phyloP scores from a whole-genome alignment of 2,329 filamentous ascomycete species.

The Hypocreales sp. region DNA sequence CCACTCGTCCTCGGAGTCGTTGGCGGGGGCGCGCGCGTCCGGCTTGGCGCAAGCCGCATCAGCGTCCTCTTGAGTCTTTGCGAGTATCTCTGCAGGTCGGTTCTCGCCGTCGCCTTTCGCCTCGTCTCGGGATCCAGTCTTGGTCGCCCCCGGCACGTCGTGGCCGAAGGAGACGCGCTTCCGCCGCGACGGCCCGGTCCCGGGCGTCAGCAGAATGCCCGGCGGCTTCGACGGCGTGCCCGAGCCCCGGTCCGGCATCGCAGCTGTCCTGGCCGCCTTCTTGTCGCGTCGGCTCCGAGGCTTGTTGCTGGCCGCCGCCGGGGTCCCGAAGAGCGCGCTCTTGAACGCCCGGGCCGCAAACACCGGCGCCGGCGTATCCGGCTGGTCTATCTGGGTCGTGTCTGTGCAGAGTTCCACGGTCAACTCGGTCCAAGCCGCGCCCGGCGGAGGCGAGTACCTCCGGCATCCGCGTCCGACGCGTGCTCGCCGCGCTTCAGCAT shows the following conservation, averaged over 20 bases:
- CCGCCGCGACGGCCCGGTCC: constrained; percentile 41
- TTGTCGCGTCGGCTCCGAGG: constrained; percentile 10
- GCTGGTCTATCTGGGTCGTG: constrained; percentile 35
- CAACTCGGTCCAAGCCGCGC: too few relatives aligned
- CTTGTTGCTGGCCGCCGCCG: constrained; percentile 23
- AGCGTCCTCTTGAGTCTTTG: not conserved
- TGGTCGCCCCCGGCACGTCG: constrained; percentile 32
- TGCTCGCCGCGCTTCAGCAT: constrained; percentile 32
- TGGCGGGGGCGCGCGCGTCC: too few relatives aligned
- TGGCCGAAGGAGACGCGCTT: constrained; percentile 52
- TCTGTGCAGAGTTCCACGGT: constrained; percentile 13
- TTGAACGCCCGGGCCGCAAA: constrained; percentile 52
- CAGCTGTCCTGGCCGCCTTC: constrained; percentile 6
- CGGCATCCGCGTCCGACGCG: constrained; percentile 17
- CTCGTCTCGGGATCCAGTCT: constrained; percentile 29
- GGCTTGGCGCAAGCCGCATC: too few relatives aligned
- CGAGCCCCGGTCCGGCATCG: constrained; percentile 11
- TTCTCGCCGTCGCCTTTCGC: constrained; percentile 11
- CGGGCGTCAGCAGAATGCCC: constrained; percentile 49
- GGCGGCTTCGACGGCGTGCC: constrained; percentile 33
- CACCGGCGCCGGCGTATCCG: constrained; percentile 50
- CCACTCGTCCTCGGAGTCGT: constrained; percentile 30
- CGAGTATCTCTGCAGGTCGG: too few relatives aligned
- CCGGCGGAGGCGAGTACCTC: constrained; percentile 7
- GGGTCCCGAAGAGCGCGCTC: constrained; percentile 47